Evolutionary conservation across 2,329 filamentous ascomycete genomes (phyloP), one percentile per base, ranked within the genome.

Genomic region (Diaporthe amygdali): DNA sequence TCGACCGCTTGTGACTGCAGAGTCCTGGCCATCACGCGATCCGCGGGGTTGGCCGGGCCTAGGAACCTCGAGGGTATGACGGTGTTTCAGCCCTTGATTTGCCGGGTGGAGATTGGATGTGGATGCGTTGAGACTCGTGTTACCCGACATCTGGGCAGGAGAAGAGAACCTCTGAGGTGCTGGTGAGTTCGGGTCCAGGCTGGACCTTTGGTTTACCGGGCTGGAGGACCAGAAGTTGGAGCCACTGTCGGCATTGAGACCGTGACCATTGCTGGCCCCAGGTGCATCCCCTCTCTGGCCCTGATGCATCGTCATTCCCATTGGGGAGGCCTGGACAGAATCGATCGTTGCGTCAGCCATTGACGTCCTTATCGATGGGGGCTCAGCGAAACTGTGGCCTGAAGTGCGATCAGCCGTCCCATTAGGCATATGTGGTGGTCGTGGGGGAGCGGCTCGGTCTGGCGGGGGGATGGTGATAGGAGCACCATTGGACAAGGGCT

Each of bases 31-130:
- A 75, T 97, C 95, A 75, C 89, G 91, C n/a, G 94, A 94, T 67
- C 84, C 88, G 76, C 94, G 89, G 41, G 88, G 84, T n/a, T 91
- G 86, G 25, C 87, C 84, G 20, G 86, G 81, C 81, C 92, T 93
- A 9, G 95, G 95, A 0, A 97, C 94, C 81, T 97, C 94, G 32
- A 98, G 87, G 0, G 94, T 97, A 82, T 97, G 93, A 74, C 95
- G 91, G 73, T 97, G 94, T 80, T 93, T 92, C 61, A 96, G 84
- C 69, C 89, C 88, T 25, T 88, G 84, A 17, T 86, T 85, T 10
- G 89, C 84, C 47, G 91, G 86, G 54, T 86, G 80, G 71, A 86
- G 87, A 1, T 87, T 82, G 15, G 86, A 84, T 37, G 82, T 79
- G 37, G 80, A 81, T 46, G 81, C 78, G 51, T 79, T 79, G 22